These are phyloP conservation scores for Coemansia sp. DNA, from an alignment of 192 early-diverging fungal species.

Conservation along the genomic window DNA sequence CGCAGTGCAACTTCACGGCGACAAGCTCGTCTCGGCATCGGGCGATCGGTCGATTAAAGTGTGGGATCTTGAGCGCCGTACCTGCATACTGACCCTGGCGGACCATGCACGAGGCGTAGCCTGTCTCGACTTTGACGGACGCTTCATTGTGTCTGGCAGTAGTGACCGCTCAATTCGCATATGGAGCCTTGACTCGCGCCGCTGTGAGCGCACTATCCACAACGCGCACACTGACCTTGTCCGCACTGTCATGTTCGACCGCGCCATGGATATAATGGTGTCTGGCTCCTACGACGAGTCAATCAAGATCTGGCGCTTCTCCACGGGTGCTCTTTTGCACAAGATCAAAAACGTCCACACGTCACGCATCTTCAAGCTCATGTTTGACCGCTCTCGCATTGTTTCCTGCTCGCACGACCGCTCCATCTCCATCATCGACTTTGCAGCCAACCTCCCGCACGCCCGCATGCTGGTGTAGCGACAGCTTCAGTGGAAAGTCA, in stretches of 20 bases:
- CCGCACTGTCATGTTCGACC: constrained; percentile 41
- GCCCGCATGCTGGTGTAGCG: constrained; percentile 27
- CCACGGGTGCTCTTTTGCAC: constrained; percentile 61
- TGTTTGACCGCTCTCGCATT: constrained; percentile 79
- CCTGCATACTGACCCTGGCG: constrained; percentile 62
- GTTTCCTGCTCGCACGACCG: constrained; percentile 80
- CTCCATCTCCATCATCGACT: constrained; percentile 44
- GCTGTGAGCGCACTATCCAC: constrained; percentile 51
- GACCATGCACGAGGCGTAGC: constrained; percentile 86
- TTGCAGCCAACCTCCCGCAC: constrained; percentile 30
- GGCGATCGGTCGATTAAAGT: constrained; percentile 84
- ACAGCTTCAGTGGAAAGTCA: neutral
- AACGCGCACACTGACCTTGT: constrained; percentile 40
- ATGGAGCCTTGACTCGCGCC: constrained; percentile 67
- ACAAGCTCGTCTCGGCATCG: constrained; percentile 67
- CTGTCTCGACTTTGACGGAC: constrained; percentile 88
- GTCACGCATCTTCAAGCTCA: constrained; percentile 78
- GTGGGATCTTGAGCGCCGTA: constrained; percentile 76
- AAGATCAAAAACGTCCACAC: constrained; percentile 60
- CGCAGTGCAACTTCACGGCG: constrained; percentile 66
- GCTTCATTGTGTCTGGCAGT: constrained; percentile 79
- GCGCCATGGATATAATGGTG: constrained; percentile 59
- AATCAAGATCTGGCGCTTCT: constrained; percentile 84
- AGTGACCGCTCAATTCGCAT: constrained; percentile 79
- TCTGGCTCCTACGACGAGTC: constrained; percentile 89